phyloP scores from a whole-genome alignment of 345 rosid species.

The Hibiscus trionum region DNA sequence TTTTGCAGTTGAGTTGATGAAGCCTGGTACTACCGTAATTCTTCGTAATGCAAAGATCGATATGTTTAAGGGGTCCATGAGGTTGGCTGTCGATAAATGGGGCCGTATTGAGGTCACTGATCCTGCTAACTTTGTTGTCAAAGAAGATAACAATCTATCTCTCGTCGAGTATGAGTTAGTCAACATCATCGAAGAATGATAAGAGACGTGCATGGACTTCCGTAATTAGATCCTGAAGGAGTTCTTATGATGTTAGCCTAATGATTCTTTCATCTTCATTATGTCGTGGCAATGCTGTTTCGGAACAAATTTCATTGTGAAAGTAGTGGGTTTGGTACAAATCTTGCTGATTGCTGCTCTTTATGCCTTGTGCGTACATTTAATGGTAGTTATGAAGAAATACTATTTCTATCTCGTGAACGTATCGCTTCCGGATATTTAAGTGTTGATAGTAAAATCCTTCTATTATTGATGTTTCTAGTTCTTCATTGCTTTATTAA shows the following conservation, averaged over 20 bases:
- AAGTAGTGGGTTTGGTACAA: conserved; percentile 7
- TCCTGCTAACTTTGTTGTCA: conserved; percentile 29
- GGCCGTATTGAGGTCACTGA: conserved; percentile 40
- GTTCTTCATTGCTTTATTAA: not conserved
- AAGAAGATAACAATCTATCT: conserved; percentile 39
- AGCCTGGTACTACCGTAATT: conserved; percentile 37
- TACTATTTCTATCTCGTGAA: not conserved
- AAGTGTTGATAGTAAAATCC: conserved; percentile 12
- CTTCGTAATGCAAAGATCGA: conserved; percentile 50
- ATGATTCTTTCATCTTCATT: not conserved
- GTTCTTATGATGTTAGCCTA: not conserved
- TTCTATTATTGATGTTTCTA: not conserved
- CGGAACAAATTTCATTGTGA: not conserved
- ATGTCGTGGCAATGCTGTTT: not conserved
- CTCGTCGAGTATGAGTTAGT: conserved; percentile 51
- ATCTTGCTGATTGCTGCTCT: conserved; percentile 8
- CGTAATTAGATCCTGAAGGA: not conserved
- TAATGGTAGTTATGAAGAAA: conserved; percentile 4
- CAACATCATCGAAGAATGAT: conserved; percentile 36
- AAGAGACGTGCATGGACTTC: not conserved
- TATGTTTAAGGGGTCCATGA: conserved; percentile 52
- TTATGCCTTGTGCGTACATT: not conserved
- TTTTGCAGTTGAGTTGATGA: conserved; percentile 40
- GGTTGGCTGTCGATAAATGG: conserved; percentile 60
- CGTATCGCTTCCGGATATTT: not conserved